Evolutionary conservation across 2,329 filamentous ascomycete species (phyloP).

Genomic region (Penicillium italicum): DNA sequence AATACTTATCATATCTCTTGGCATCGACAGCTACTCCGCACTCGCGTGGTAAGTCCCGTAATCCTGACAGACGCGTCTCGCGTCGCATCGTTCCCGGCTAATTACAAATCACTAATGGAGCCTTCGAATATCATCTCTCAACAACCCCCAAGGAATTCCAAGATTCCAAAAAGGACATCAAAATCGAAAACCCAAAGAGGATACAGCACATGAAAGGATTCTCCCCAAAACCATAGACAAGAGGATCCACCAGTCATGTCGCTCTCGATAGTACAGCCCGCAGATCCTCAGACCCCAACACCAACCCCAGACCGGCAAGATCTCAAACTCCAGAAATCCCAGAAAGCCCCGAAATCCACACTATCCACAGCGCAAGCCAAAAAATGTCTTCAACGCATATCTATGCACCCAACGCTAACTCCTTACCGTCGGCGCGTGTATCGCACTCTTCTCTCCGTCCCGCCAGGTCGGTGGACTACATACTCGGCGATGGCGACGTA

Average conservation of each 20-base stretch:
- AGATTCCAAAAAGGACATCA: background rate
- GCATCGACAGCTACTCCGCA: background rate
- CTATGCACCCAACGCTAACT: slow-evolving; percentile 46
- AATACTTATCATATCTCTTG: background rate
- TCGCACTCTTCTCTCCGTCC: slow-evolving; percentile 70
- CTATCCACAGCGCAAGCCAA: slow-evolving; percentile 5
- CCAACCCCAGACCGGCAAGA: background rate
- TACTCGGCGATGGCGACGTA: slow-evolving; percentile 69
- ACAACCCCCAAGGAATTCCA: slow-evolving; percentile 26
- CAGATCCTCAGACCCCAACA: background rate
- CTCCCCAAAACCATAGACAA: background rate
- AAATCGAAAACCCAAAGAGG: background rate
- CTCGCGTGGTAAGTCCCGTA: slow-evolving; percentile 2
- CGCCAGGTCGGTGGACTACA: slow-evolving; percentile 69
- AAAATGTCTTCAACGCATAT: slow-evolving; percentile 42
- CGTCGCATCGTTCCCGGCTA: slow-evolving; percentile 5
- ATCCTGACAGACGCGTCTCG: slow-evolving; percentile 11
- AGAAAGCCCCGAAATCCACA: background rate
- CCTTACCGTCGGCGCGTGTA: slow-evolving; percentile 59
- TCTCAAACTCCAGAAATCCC: background rate
- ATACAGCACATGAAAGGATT: background rate
- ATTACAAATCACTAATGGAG: background rate
- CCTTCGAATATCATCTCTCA: background rate
- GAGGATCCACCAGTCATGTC: background rate
- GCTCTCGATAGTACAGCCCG: background rate